Evolutionary conservation across 441 rosid genomes (phyloP).

Genomic region (Aquilaria agallochum): DNA sequence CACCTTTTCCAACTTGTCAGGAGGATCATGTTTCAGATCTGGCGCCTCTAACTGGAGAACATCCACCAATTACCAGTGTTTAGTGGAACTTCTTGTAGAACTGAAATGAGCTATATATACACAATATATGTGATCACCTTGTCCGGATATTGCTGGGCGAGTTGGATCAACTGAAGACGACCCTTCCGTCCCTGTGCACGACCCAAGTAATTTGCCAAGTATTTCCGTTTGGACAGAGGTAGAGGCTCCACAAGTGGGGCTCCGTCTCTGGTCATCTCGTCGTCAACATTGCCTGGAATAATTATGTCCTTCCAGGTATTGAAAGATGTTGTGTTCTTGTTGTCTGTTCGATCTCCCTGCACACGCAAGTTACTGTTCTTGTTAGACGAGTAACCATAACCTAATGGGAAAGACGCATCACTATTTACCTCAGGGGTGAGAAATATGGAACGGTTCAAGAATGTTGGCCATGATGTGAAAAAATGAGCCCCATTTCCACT

Average conservation of each 20-base stretch:
- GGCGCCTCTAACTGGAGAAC: conserved; percentile 85
- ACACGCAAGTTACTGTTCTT: conserved; percentile 15
- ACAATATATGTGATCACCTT: conserved; percentile 40
- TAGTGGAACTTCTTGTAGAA: too few relatives aligned
- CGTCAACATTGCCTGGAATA: conserved; percentile 80
- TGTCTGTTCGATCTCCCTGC: conserved; percentile 96
- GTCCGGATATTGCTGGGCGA: conserved; percentile 76
- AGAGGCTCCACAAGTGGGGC: conserved; percentile 57
- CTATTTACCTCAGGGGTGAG: conserved; percentile 82
- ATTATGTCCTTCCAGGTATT: conserved; percentile 83
- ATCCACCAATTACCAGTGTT: conserved; percentile 6
- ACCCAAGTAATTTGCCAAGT: conserved; percentile 88
- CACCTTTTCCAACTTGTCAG: conserved; percentile 61
- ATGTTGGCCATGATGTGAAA: conserved; percentile 78
- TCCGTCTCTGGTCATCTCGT: conserved; percentile 57
- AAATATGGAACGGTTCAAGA: conserved; percentile 75
- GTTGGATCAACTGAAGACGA: conserved; percentile 72
- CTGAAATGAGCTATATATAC: not conserved
- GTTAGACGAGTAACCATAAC: not conserved
- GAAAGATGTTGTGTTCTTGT: conserved; percentile 73
- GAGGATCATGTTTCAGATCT: conserved; percentile 80
- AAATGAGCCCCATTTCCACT: conserved; percentile 98
- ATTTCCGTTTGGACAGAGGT: conserved; percentile 70
- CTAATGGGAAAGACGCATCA: not conserved
- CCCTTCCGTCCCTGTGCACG: conserved; percentile 89